Base-by-base conservation (phyloP, 108 stramenopile genomes). In the Aurantiochytrium sp. region DNA sequence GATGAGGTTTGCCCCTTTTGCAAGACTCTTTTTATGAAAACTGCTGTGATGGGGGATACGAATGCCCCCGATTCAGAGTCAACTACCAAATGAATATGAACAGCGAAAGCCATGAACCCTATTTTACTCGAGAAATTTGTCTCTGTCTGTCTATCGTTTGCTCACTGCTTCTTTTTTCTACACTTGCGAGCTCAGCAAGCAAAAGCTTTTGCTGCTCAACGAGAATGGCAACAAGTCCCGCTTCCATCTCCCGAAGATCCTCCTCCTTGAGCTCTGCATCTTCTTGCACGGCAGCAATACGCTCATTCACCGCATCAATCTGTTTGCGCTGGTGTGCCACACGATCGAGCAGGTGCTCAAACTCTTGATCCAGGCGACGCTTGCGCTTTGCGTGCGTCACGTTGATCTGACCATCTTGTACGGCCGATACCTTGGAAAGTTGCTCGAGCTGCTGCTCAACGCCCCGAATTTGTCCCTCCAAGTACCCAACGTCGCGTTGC, bases 351-450 rank as follows among this genome's bases (percentile, higher is more conserved):
- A 83, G 51, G 51, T 83, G 76, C 23, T 83, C 76, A 23, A 83
- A 83, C 28, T 83, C 76, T 53, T 83, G 76, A 23, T 83, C 76
- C 0, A 83, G 76, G 6, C 76, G 45, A 1, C 76, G 76, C 28
- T 83, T 83, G 4, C 51, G 45, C 76, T 83, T 83, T 55, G 76
- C 76, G 28, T 83, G 76, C 45, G 76, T 28, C n/a, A 83, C 76
- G 76, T 83, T 83, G n/a, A 83, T 83, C 23, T 83, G 45, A 16
- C 76, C 76, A 35, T 83, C 76, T 23, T 83, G 76, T 19, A 83
- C 49, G n/a, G 76, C 76, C 44, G 76, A 83, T 3, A 8, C 76
- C 76, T 83, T 83, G 10, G 49, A 53, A 12, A 83, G 45, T 1
- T 83, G 49, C 51, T 83, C 49, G 28, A 83, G 45, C 10, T 35